Base-by-base conservation (phyloP, 2,329 filamentous ascomycete species). In the Microsporum ferrugineum region DNA sequence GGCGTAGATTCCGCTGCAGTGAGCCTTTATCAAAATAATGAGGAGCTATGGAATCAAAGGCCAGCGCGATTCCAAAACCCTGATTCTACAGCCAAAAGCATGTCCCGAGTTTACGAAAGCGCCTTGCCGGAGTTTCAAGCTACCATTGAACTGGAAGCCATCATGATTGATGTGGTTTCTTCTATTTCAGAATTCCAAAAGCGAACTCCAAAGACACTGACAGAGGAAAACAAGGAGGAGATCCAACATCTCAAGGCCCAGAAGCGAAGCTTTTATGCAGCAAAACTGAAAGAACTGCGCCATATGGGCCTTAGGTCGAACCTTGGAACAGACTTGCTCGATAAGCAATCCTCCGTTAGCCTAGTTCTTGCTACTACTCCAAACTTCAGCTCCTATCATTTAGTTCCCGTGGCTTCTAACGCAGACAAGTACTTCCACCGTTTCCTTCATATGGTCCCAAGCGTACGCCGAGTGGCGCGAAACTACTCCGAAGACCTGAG, bases 231-330 rank as follows among this genome's bases (percentile, higher is more conserved):
- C 72, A 92, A 91, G 70, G 82, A 86, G 8, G 73, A 82, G 14
- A 84, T 96, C 63, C 91, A 95, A 73, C 89, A 96, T 71, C 83
- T 97, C 66, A 97, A 96, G 78, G 85, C 84, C 2, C 84, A 89
- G 68, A 99, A 99, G 76, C 85, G 90, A 49, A 91, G 91, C 67
- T 81, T 97, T 12, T 94, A 95, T 68, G 88, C 90, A 0, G 92
- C 97, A 67, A 91, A 88, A 0, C 77, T 99, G 65, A 91, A 89
- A 69, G 84, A 86, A 27, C 77, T 96, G 33, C 85, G 90, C 39
- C 83, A 87, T 61, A 97, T 99, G 92, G 94, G 94, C 2, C 83
- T 99, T 67, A 87, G 87, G 67, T 85, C 86, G 59, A 96, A 96
- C 70, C 79, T 95, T 14, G 85, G 88, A 65, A 85, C 84, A 12